These are phyloP conservation scores for Infundibulicybe gibba DNA, from an alignment of 768 basidiomycete genomes.

Conservation along the genomic window DNA sequence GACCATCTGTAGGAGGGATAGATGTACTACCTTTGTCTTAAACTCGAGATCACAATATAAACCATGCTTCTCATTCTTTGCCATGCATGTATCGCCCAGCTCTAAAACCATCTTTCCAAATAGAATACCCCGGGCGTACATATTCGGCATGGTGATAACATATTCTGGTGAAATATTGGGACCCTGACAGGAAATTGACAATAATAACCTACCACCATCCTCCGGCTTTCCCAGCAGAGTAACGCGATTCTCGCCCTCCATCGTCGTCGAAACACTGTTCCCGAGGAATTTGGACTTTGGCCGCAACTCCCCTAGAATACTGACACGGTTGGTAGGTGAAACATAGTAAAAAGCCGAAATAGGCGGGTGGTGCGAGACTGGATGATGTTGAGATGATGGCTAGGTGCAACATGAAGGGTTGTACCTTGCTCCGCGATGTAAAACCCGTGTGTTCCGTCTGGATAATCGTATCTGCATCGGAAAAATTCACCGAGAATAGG, in stretches of 20 bases:
- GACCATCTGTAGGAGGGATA: not conserved
- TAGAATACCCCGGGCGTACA: slow-evolving; percentile 87
- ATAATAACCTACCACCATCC: slow-evolving; percentile 61
- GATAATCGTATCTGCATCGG: slow-evolving; percentile 91
- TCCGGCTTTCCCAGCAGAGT: slow-evolving; percentile 77
- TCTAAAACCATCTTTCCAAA: slow-evolving; percentile 96
- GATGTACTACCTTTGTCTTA: slow-evolving; percentile 81
- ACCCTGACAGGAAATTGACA: not conserved
- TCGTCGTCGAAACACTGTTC: slow-evolving; percentile 92
- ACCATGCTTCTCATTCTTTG: slow-evolving; percentile 77
- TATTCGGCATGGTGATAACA: slow-evolving; percentile 95
- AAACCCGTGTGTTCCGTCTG: slow-evolving; percentile 86
- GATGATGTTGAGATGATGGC: not conserved
- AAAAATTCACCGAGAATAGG: slow-evolving; percentile 98
- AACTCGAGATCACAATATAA: slow-evolving; percentile 86
- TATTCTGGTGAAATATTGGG: slow-evolving; percentile 51
- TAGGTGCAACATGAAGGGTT: slow-evolving; percentile 5
- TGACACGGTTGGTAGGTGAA: slow-evolving; percentile 84
- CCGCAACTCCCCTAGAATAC: slow-evolving; percentile 88
- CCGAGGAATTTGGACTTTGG: slow-evolving; percentile 97
- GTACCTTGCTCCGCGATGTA: slow-evolving; percentile 95
- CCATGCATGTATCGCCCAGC: slow-evolving; percentile 84
- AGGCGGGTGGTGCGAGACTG: slow-evolving; percentile 94
- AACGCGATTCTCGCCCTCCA: slow-evolving; percentile 95
- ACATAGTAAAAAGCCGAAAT: slow-evolving; percentile 95